Base-by-base conservation (phyloP, 2,329 filamentous ascomycete genomes). In the Stagonosporopsis cucurbitacearum region DNA sequence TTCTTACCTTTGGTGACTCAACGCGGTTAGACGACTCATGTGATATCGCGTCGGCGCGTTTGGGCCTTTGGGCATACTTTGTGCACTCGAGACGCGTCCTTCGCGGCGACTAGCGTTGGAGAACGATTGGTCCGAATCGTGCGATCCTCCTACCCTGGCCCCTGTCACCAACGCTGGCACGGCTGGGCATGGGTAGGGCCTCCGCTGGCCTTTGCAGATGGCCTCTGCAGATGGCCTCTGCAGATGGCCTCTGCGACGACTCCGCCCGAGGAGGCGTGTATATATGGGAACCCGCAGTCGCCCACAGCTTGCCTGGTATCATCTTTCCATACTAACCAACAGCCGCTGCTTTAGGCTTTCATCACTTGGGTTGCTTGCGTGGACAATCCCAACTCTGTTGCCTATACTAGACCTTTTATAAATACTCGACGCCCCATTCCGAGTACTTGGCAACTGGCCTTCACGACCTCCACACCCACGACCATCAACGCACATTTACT, bases 1-100 rank as follows among this genome's bases (percentile, higher is more conserved):
- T 44, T 57, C 57, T 71, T 67, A 71, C 66, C 70, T 62, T 70
- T 69, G 61, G 47, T 20, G 50, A 55, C 62, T 52, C 37, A 58
- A 62, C 54, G 5, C 19, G 64, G 58, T 50, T 58, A 70, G 64
- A 54, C 39, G 47, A 26, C 50, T 43, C 71, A 75, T 70, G 72
- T 76, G 74, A 77, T 73, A 69, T 62, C 73, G 74, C 65, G 73
- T 65, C 63, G 42, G 54, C 68, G 67, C 58, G 69, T 73, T 64
- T 50, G 50, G 47, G 48, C 56, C 26, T 22, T 63, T 51, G 39
- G 47, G 68, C 71, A 69, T 30, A 46, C 42, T 56, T 56, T 56
- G 53, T 56, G 53, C 53, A 56, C 23, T 32, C 36, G 23, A 47
- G 25, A 48, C 53, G 53, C 47, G 52, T 47, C 47, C 22, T 15